A percentile compares a stretch with the other conserved stretches of the same genome.
These are phyloP conservation scores for Phoenix dactylifera DNA, from an alignment of 176 grass and related monocot species.

Conservation along the genomic window DNA sequence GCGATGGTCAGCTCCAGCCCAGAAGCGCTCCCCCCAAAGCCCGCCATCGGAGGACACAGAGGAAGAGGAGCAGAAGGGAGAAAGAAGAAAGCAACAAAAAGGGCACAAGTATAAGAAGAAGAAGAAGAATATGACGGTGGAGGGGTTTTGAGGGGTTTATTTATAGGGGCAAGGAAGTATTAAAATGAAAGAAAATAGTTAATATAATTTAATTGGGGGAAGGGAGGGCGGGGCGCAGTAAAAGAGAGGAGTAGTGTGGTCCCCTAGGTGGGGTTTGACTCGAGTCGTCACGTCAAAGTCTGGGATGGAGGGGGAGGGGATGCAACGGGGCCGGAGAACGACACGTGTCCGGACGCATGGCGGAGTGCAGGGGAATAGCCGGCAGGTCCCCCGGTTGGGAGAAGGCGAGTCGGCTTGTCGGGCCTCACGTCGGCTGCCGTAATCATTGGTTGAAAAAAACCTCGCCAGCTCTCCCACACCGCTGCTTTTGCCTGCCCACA, in stretches of 20 bases:
- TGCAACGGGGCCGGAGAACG: not conserved
- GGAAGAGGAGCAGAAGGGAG: not conserved
- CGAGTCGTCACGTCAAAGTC: conserved; percentile 13
- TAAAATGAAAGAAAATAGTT: too few relatives aligned
- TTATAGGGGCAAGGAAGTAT: too few relatives aligned
- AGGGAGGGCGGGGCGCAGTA: not conserved
- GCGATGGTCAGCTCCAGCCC: conserved; percentile 97
- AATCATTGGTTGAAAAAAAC: conserved; percentile 42
- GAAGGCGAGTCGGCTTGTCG: conserved; percentile 39
- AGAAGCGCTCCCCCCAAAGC: conserved; percentile 37
- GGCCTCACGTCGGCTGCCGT: conserved; percentile 29
- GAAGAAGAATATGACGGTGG: not conserved
- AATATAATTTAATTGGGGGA: too few relatives aligned
- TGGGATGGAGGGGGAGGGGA: not conserved
- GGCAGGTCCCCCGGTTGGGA: conserved; percentile 57
- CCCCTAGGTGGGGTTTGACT: conserved; percentile 5
- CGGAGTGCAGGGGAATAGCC: conserved; percentile 49
- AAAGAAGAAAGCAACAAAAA: not conserved
- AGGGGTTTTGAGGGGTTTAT: not conserved
- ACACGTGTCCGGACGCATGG: conserved; percentile 44
- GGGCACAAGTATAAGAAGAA: not conserved
- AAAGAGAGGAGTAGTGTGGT: not conserved
- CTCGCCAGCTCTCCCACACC: too few relatives aligned
- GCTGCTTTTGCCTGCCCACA: too few relatives aligned
- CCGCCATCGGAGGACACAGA: conserved; percentile 27